phyloP scores from a whole-genome alignment of 257 asterid species.

The Fraxinus quadrangulata region DNA sequence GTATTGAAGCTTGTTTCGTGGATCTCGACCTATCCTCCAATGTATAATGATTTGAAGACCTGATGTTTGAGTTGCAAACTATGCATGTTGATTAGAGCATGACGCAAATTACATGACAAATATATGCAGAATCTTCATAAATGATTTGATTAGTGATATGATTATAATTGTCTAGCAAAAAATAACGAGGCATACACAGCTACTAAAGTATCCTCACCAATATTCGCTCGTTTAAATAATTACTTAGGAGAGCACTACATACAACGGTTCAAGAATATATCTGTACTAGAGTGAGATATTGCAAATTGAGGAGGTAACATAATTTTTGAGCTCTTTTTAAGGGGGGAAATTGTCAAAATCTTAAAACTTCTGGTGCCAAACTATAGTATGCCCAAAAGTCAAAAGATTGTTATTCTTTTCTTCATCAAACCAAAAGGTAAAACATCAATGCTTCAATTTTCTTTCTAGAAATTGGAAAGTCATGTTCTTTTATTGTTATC shows the following conservation, averaged over 20 bases:
- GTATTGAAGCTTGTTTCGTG: background rate
- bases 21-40: background rate
- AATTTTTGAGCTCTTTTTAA: too few relatives aligned
- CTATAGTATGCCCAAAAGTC: background rate
- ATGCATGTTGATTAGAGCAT: background rate
- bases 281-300: too few relatives aligned
- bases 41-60: background rate
- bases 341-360: background rate
- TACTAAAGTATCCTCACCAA: too few relatives aligned
- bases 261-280: too few relatives aligned
- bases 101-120: too few relatives aligned
- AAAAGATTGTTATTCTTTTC: background rate
- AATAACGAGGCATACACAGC: too few relatives aligned
- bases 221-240: too few relatives aligned
- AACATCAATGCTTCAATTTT: background rate
- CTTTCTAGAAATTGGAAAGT: background rate
- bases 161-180: too few relatives aligned
- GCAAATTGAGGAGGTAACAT: too few relatives aligned
- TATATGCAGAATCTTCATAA: too few relatives aligned
- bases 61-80: background rate
- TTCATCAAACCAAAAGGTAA: background rate
- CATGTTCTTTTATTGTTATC: background rate
- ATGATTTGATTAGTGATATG: too few relatives aligned
- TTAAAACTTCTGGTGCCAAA: background rate
- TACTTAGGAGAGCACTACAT: too few relatives aligned